Evolutionary conservation across 2,329 filamentous ascomycete species (phyloP).

Genomic region (Trichophyton verrucosum): DNA sequence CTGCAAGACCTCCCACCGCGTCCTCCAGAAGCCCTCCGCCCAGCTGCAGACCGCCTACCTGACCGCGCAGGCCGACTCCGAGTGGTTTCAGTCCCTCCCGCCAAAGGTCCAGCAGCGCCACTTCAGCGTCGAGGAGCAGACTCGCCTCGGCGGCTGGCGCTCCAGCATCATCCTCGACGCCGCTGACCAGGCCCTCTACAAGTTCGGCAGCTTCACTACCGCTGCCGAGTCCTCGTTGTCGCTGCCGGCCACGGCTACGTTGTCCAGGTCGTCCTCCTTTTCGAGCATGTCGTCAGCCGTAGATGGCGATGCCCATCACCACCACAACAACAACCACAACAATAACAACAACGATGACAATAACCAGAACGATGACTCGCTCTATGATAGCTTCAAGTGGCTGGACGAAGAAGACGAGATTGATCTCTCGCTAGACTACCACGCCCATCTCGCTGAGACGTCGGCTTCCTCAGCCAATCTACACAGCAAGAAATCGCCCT

Average conservation of each 20-base stretch:
- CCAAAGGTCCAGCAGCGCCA: slow-evolving; percentile 60
- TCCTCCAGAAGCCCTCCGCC: neutral
- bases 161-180: slow-evolving; percentile 45
- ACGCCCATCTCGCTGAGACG: slow-evolving; percentile 47
- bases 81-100: slow-evolving; percentile 58
- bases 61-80: slow-evolving; percentile 44
- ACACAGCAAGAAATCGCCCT: slow-evolving; percentile 17
- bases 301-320: slow-evolving; percentile 16
- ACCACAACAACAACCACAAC: slow-evolving; percentile 16
- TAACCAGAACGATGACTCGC: slow-evolving; percentile 37
- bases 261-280: slow-evolving; percentile 14
- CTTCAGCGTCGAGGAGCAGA: slow-evolving; percentile 60
- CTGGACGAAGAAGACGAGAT: slow-evolving; percentile 60
- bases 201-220: slow-evolving; percentile 25
- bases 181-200: slow-evolving; percentile 46
- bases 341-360: slow-evolving; percentile 16
- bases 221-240: slow-evolving; percentile 21
- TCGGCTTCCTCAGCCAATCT: slow-evolving; percentile 22
- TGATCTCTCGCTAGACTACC: slow-evolving; percentile 59
- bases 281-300: slow-evolving; percentile 15
- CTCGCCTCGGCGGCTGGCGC: slow-evolving; percentile 40
- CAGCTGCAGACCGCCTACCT: slow-evolving; percentile 19
- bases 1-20: slow-evolving; percentile 6
- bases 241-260: slow-evolving; percentile 13
- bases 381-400: slow-evolving; percentile 60